A percentile compares a stretch with the other conserved stretches of the same genome.
These are phyloP conservation scores for Vinca minor DNA, from an alignment of 257 asterid genomes.

Conservation along the genomic window DNA sequence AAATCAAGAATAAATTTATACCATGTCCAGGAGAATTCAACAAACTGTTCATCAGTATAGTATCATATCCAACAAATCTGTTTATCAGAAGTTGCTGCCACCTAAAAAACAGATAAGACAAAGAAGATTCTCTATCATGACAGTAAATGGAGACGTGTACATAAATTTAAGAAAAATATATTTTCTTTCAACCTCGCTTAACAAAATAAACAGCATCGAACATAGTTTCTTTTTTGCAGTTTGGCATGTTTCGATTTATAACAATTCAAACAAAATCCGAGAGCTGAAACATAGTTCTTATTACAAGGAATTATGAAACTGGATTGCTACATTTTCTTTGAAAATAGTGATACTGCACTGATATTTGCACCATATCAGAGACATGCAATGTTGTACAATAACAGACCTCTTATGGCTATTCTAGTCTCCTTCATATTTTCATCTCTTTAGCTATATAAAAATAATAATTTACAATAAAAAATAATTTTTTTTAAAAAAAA, in stretches of 20 bases:
- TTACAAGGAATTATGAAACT: too few relatives aligned
- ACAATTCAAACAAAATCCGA: background rate
- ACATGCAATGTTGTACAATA: background rate
- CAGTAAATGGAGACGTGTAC: background rate
- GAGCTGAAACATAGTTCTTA: background rate
- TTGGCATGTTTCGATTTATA: background rate
- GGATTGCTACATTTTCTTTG: too few relatives aligned
- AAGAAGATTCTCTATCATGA: conserved; percentile 10
- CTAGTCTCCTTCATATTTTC: background rate
- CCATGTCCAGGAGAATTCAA: conserved; percentile 89
- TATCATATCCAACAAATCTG: conserved; percentile 95
- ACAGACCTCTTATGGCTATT: background rate
- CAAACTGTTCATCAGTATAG: conserved; percentile 93
- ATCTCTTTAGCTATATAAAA: background rate
- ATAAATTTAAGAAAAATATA: background rate
- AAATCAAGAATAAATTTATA: conserved; percentile 14
- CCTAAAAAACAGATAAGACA: conserved; percentile 34
- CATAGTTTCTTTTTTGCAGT: background rate
- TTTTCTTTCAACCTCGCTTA: background rate
- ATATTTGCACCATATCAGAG: background rate
- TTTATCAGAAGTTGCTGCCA: conserved; percentile 98
- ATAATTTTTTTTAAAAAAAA: background rate
- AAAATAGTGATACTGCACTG: background rate
- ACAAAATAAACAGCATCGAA: background rate
- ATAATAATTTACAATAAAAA: too few relatives aligned